Evolutionary conservation across 345 rosid species (phyloP).

Genomic region (Raphanus sativus): DNA sequence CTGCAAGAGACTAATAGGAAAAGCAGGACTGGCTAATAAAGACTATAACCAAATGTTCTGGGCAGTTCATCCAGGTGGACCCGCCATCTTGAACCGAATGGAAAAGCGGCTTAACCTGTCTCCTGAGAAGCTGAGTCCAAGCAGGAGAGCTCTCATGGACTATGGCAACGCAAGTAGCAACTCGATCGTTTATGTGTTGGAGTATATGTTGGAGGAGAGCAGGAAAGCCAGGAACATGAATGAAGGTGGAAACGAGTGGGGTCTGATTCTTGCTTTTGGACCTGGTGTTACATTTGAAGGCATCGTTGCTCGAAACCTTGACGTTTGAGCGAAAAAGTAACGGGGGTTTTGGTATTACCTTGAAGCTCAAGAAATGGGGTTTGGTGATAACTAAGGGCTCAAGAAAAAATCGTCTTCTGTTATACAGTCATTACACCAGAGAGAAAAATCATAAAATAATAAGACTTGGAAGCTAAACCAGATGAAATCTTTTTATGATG

Average conservation of each 20-base stretch:
- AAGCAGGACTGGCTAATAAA: slow-evolving; percentile 42
- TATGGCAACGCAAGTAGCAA: slow-evolving; percentile 96
- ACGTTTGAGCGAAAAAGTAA: slow-evolving; percentile 28
- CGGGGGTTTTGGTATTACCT: slow-evolving; percentile 18
- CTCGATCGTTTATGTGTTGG: slow-evolving; percentile 86
- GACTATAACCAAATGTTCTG: slow-evolving; percentile 82
- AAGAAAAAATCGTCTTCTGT: slow-evolving; percentile 17
- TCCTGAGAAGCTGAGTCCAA: slow-evolving; percentile 76
- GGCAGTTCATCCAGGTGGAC: slow-evolving; percentile 99
- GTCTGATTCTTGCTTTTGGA: slow-evolving; percentile 87
- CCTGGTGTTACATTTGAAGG: slow-evolving; percentile 99
- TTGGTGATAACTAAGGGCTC: slow-evolving; percentile 23
- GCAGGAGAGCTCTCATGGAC: slow-evolving; percentile 85
- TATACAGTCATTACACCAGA: not conserved
- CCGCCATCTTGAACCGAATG: slow-evolving; percentile 83
- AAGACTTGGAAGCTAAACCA: slow-evolving; percentile 12
- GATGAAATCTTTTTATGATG: slow-evolving; percentile 11
- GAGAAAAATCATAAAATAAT: slow-evolving; percentile 30
- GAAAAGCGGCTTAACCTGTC: slow-evolving; percentile 73
- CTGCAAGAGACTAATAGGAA: slow-evolving; percentile 61
- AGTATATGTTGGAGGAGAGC: slow-evolving; percentile 83
- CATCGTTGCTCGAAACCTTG: slow-evolving; percentile 81
- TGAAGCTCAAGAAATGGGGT: slow-evolving; percentile 13
- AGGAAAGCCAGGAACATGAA: slow-evolving; percentile 42
- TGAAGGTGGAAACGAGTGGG: slow-evolving; percentile 53